Base-by-base conservation (phyloP, 2,329 filamentous ascomycete genomes). In the Scorias spongiosa region DNA sequence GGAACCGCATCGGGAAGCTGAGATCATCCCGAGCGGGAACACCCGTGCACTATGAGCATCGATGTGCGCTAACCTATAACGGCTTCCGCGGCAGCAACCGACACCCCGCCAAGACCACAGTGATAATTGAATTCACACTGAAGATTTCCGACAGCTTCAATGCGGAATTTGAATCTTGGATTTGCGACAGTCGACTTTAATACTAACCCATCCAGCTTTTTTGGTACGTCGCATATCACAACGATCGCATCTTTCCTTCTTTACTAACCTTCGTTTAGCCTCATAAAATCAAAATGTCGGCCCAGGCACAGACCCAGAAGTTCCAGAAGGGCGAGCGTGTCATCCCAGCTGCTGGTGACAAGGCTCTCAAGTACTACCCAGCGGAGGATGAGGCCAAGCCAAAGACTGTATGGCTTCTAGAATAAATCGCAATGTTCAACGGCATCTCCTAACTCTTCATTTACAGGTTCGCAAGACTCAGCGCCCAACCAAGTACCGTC, bases 331-430 rank as follows among this genome's bases (percentile, higher is more conserved):
- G 85, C 73, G 84, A 85, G 75, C 81, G 89, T 75, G 78, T 82
- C 70, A 81, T 95, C 70, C 87, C 84, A 69, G 79, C 84, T 71
- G 70, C 76, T 70, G 75, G 76, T 66, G 80, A 94, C 72, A 93
- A 93, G 84, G 89, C 89, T 64, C 80, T 84, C 78, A 96, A 95
- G 77, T 98, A 89, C 86, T 98, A 98, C 76, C 85, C 87, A 69
- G 84, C 86, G 66, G 84, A 93, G 70, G 89, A 95, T 71, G 84
- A 89, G 66, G 67, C 77, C 67, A 74, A 82, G 72, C 78, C 80
- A 64, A 93, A 88, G 80, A 89, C 93, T 84, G 91, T 98, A 79
- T 78, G 38, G 12, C 9, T 8, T n/a, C 12, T 37, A 4, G 8
- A 37, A 37, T 6, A 17, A n/a, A 17, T 8, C 17, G 34, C 17